Evolutionary conservation across 2,329 filamentous ascomycete genomes (phyloP).

Genomic region (Colletotrichum sp.): DNA sequence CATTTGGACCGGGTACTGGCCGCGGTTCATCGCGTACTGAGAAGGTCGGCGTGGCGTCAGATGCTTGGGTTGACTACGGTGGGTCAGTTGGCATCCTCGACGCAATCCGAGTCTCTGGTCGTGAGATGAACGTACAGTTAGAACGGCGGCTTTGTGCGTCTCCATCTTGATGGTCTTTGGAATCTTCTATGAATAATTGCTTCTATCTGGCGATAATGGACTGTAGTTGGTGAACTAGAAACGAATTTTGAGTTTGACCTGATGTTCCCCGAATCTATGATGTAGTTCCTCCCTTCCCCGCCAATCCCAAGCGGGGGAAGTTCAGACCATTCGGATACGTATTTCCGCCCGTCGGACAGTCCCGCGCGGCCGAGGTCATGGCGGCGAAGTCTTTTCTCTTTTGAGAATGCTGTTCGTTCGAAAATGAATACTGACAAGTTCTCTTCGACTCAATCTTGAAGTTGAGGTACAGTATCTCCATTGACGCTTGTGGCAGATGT

Average conservation of each 20-base stretch:
- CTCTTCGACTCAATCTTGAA: not conserved
- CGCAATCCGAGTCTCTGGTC: not conserved
- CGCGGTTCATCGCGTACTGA: constrained; percentile 2
- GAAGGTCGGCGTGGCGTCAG: not conserved
- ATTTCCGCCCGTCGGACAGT: not conserved
- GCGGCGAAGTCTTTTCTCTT: not conserved
- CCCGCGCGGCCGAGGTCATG: not conserved
- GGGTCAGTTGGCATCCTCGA: not conserved
- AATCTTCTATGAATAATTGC: not conserved
- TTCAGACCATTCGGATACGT: not conserved
- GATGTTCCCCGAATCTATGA: not conserved
- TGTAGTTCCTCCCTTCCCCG: constrained; percentile 1
- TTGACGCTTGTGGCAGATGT: not conserved
- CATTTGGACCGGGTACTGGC: constrained; percentile 22
- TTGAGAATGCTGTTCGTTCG: not conserved
- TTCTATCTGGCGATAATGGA: not conserved
- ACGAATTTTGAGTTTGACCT: not conserved
- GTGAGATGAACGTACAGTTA: not conserved
- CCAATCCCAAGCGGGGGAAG: not conserved
- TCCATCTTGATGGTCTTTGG: not conserved
- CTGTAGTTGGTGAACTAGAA: not conserved
- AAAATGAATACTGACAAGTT: not conserved
- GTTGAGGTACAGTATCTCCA: not conserved
- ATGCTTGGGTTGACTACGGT: not conserved
- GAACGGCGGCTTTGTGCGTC: not conserved